phyloP scores from a whole-genome alignment of 345 rosid species.

The Excoecaria agallocha region DNA sequence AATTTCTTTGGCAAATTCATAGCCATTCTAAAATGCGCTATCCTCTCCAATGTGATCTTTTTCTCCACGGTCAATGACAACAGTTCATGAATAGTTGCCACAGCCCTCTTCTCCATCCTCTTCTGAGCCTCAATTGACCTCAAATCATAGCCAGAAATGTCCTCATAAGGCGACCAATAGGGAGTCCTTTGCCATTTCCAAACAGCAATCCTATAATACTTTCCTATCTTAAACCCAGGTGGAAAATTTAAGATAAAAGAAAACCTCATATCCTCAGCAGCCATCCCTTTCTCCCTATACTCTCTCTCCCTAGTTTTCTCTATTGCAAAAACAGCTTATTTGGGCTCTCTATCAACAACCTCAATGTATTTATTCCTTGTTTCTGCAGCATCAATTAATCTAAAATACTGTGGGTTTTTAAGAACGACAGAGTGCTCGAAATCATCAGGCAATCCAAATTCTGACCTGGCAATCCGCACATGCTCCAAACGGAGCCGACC shows the following conservation, averaged over 20 bases:
- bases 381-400: slow-evolving; percentile 62
- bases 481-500: slow-evolving; percentile 80
- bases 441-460: slow-evolving; percentile 91
- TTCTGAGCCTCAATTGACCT: slow-evolving; percentile 90
- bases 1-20: slow-evolving; percentile 78
- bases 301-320: slow-evolving; percentile 81
- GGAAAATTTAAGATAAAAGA: slow-evolving; percentile 80
- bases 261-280: slow-evolving; percentile 83
- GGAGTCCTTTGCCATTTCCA: slow-evolving; percentile 98
- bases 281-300: slow-evolving; percentile 76
- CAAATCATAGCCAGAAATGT: slow-evolving; percentile 73
- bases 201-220: slow-evolving; percentile 80
- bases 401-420: slow-evolving; percentile 62
- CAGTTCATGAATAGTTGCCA: slow-evolving; percentile 84
- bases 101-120: slow-evolving; percentile 93
- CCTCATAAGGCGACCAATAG: slow-evolving; percentile 95
- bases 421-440: slow-evolving; percentile 78
- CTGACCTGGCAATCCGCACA: slow-evolving; percentile 67
- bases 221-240: slow-evolving; percentile 89
- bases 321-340: slow-evolving; percentile 59
- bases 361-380: slow-evolving; percentile 81
- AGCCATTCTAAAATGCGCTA: slow-evolving; percentile 79
- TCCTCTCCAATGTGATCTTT: slow-evolving; percentile 87
- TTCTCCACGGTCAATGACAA: slow-evolving; percentile 78
- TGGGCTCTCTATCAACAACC: slow-evolving; percentile 58